Conservation (phyloP, 1,284 basidiomycete species). For the Trametes hirsuta region DNA sequence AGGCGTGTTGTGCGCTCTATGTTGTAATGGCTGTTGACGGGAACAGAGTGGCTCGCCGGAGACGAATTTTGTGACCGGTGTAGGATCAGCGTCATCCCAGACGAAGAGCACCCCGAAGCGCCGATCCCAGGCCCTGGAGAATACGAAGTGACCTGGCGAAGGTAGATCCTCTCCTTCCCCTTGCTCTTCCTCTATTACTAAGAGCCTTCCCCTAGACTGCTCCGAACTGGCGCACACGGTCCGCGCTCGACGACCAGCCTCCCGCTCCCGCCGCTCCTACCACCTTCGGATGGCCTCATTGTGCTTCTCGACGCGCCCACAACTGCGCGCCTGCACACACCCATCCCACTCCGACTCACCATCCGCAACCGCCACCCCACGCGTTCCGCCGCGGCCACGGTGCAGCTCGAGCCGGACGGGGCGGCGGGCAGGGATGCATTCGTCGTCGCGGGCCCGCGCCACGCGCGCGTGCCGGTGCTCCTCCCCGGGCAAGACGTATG, state of each 20-base stretch:
- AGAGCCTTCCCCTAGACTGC: slow-evolving; percentile 38
- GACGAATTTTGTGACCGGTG: slow-evolving; percentile 65
- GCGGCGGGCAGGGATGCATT: slow-evolving; percentile 53
- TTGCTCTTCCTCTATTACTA: not conserved
- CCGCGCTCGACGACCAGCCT: slow-evolving; percentile 52
- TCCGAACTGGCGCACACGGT: slow-evolving; percentile 46
- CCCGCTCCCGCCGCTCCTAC: slow-evolving; percentile 58
- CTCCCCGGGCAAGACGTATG: slow-evolving; percentile 70
- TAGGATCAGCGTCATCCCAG: slow-evolving; percentile 49
- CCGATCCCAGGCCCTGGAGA: slow-evolving; percentile 53
- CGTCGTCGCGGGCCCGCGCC: slow-evolving; percentile 71
- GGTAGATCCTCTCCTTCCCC: slow-evolving; percentile 43
- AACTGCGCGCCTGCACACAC: slow-evolving; percentile 61
- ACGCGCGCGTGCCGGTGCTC: slow-evolving; percentile 64
- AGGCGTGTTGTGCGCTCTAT: not conserved
- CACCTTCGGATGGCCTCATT: slow-evolving; percentile 61
- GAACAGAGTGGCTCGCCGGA: slow-evolving; percentile 60
- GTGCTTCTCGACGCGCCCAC: slow-evolving; percentile 67
- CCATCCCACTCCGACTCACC: slow-evolving; percentile 56
- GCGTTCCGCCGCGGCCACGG: slow-evolving; percentile 65
- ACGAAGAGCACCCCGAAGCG: slow-evolving; percentile 45
- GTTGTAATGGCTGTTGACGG: slow-evolving; percentile 1
- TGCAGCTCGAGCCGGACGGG: slow-evolving; percentile 69
- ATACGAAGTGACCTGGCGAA: slow-evolving; percentile 69
- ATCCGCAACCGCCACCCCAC: slow-evolving; percentile 67